A percentile compares a stretch with the other conserved stretches of the same genome.
These are phyloP conservation scores for Podospora pseudopauciseta DNA, from an alignment of 495 filamentous ascomycete genomes.

Conservation along the genomic window DNA sequence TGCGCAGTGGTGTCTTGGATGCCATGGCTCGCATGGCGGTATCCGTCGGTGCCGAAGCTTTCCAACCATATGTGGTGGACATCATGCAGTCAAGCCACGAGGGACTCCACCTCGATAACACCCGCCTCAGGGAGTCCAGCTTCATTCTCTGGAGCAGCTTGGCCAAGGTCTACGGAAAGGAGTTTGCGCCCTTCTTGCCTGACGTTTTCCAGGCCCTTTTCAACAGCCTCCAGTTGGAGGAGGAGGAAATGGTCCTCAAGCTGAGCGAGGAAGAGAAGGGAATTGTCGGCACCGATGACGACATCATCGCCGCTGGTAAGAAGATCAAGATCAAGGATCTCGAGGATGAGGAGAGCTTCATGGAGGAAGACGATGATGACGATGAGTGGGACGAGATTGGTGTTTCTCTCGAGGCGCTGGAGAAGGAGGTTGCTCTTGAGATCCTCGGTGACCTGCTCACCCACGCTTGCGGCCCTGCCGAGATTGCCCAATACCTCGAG, in stretches of 20 bases:
- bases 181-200: conserved; percentile 81
- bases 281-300: conserved; percentile 58
- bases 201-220: conserved; percentile 84
- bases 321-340: conserved; percentile 73
- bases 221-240: conserved; percentile 81
- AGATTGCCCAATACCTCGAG: conserved; percentile 75
- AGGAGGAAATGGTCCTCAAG: conserved; percentile 77
- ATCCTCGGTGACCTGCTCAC: conserved; percentile 90
- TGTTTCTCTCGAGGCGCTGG: conserved; percentile 81
- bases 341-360: conserved; percentile 57
- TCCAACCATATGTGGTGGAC: conserved; percentile 83
- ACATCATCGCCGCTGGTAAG: conserved; percentile 72
- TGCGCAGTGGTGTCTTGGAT: conserved; percentile 85
- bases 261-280: conserved; percentile 74
- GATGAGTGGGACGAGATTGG: conserved; percentile 79
- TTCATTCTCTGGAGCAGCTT: conserved; percentile 95
- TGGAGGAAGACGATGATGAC: conserved; percentile 68
- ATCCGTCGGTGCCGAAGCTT: conserved; percentile 80
- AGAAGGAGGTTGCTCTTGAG: conserved; percentile 97
- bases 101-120: conserved; percentile 83
- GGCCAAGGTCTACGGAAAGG: conserved; percentile 88
- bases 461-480: conserved; percentile 67
- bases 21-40: conserved; percentile 86
- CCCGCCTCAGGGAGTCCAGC: conserved; percentile 86
- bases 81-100: conserved; percentile 91